Conservation (phyloP, 2,329 filamentous ascomycete genomes). For the Aureobasidium sp. region DNA sequence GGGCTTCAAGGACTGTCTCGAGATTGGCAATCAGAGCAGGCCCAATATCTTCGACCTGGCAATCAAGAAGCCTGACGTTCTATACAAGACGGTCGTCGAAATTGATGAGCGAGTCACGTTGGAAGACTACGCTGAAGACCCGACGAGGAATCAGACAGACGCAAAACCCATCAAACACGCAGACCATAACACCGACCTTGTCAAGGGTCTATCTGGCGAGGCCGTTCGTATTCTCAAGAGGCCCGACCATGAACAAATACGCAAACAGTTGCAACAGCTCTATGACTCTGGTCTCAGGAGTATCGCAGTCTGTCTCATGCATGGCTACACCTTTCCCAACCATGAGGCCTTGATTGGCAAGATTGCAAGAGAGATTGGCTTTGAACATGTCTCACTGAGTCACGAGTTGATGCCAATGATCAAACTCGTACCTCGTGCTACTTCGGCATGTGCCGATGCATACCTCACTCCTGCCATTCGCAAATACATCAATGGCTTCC, state of each 20-base stretch:
- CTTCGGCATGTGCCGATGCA: conserved; percentile 71
- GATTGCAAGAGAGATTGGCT: conserved; percentile 73
- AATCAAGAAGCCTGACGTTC: conserved; percentile 76
- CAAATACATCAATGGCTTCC: conserved; percentile 71
- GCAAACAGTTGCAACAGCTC: conserved; percentile 57
- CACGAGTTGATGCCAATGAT: conserved; percentile 85
- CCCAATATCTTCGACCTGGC: conserved; percentile 88
- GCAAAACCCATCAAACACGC: conserved; percentile 45
- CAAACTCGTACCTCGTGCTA: conserved; percentile 68
- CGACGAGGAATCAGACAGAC: conserved; percentile 54
- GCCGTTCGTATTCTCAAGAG: conserved; percentile 62
- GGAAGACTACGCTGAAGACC: conserved; percentile 88
- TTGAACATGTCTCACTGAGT: conserved; percentile 72
- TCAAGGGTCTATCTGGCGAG: conserved; percentile 67
- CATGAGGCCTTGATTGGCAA: conserved; percentile 74
- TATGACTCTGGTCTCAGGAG: conserved; percentile 67
- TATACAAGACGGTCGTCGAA: conserved; percentile 82
- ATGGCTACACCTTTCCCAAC: conserved; percentile 82
- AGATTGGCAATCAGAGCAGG: conserved; percentile 84
- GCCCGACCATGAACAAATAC: conserved; percentile 52
- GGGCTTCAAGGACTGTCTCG: conserved; percentile 80
- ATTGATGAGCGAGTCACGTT: conserved; percentile 84
- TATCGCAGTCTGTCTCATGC: conserved; percentile 85
- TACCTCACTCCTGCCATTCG: conserved; percentile 74
- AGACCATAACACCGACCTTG: conserved; percentile 47